Evolutionary conservation across 1,284 basidiomycete genomes (phyloP), one percentile per base, ranked within the genome.

Genomic region (Moesziomyces aphidis): DNA sequence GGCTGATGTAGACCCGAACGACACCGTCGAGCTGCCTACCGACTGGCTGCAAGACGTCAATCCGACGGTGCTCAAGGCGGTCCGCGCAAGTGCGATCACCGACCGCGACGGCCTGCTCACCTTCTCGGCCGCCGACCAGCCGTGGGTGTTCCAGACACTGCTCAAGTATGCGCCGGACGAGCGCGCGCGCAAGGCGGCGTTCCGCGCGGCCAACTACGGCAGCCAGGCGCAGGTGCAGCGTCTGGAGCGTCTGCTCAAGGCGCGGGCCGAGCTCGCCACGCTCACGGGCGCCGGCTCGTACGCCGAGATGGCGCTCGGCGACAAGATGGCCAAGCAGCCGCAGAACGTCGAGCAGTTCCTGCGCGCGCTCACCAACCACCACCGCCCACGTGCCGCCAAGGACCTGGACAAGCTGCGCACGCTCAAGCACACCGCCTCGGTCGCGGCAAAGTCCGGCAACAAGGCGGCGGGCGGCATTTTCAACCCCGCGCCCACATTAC

Each of bases 91-190:
- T 31, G 44, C 63, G 6, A 58, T 73, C 22, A 59, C 46, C 9
- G 64, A 56, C 28, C 43, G 48, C 22, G 61, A 66, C 22, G 62
- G 63, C 0, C 46, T 76, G 21, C 55, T 77, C 24, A 70, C 71
- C 15, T 73, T 76, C n/a, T 74, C 70, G 1, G 67, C 63, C 1
- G 53, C 68, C 1, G 67, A 75, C n/a, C 73, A 75, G 28, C 93
- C 92, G 36, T 88, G 93, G 81, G 94, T 96, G 84, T 93, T 94
- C 11, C 92, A 94, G 82, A 93, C 95, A 90, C 93, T 97, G 51
- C 91, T 92, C 89, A 92, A 91, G 42, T 92, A 92, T 65, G 71
- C 93, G 1, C 91, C 93, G 2, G 88, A 90, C 49, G 92, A 93
- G 81, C 92, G 92, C 50, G 91, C 93, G 7, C 88, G 95, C 63